phyloP scores from a whole-genome alignment of 352 stramenopile genomes.

The Pythium myriotylum region DNA sequence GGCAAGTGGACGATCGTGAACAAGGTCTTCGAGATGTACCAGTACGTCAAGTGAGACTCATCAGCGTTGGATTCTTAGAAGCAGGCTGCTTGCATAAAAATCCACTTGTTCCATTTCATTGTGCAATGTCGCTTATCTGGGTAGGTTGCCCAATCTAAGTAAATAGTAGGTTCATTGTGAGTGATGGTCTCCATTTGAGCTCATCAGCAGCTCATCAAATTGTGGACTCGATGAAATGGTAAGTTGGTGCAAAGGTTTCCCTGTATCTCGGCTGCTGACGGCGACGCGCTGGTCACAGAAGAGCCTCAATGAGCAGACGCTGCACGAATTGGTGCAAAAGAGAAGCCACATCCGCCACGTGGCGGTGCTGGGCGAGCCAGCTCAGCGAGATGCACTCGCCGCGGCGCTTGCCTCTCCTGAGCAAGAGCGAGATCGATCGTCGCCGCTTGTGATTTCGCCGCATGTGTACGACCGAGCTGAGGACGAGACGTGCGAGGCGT shows the following conservation, averaged over 20 bases:
- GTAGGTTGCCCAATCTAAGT: too few relatives aligned
- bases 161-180: too few relatives aligned
- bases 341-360: background rate
- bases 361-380: background rate
- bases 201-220: too few relatives aligned
- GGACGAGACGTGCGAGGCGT: background rate
- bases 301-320: background rate
- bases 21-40: slow-evolving; percentile 25
- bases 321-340: background rate
- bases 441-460: background rate
- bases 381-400: background rate
- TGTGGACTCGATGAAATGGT: too few relatives aligned
- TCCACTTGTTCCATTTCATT: too few relatives aligned
- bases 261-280: too few relatives aligned
- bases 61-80: too few relatives aligned
- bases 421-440: background rate
- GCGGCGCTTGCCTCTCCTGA: background rate
- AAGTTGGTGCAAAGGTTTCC: too few relatives aligned
- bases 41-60: slow-evolving; percentile 17
- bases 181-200: too few relatives aligned
- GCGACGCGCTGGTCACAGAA: too few relatives aligned
- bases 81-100: too few relatives aligned
- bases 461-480: background rate
- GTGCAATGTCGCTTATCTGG: too few relatives aligned
- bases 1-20: slow-evolving; percentile 22